These are phyloP conservation scores for Jimgerdemannia flammicorona DNA, from an alignment of 192 early-diverging fungal genomes.

Conservation along the genomic window DNA sequence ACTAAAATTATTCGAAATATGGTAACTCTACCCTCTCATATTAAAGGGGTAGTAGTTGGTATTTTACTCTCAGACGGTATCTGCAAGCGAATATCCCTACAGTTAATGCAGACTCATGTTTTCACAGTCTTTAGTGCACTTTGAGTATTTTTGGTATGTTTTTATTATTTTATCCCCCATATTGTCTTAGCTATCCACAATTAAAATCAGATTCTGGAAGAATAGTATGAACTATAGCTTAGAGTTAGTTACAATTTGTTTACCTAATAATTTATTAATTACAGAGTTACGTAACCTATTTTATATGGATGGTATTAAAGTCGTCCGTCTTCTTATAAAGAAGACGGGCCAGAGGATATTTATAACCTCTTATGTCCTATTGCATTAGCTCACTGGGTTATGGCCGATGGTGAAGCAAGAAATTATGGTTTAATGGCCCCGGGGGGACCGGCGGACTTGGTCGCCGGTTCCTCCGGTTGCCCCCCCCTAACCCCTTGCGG, in stretches of 20 bases:
- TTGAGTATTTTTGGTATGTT: not conserved
- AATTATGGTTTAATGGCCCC: conserved; percentile 19
- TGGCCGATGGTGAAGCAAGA: conserved; percentile 13
- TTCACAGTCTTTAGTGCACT: not conserved
- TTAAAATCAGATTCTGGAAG: too few species aligned
- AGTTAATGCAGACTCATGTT: conserved; percentile 1
- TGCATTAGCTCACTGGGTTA: conserved; percentile 22
- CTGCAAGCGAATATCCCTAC: too few species aligned
- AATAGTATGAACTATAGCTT: not conserved
- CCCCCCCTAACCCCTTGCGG: too few species aligned
- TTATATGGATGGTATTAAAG: conserved; percentile 1
- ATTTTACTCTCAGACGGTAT: too few species aligned
- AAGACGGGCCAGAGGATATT: conserved; percentile 1
- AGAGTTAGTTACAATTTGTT: not conserved
- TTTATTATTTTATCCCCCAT: not conserved
- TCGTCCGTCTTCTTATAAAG: too few species aligned
- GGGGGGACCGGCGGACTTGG: too few species aligned
- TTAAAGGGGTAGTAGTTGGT: too few species aligned
- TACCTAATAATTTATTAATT: conserved; percentile 4
- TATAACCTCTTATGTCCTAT: not conserved
- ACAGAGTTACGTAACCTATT: not conserved
- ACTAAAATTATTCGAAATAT: too few species aligned
- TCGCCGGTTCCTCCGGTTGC: too few species aligned
- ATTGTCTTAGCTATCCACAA: not conserved
- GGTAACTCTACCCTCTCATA: too few species aligned